A percentile compares a stretch with the other conserved stretches of the same genome.
phyloP scores from a whole-genome alignment of 257 asterid species.

The Ajuga chamaepitys region DNA sequence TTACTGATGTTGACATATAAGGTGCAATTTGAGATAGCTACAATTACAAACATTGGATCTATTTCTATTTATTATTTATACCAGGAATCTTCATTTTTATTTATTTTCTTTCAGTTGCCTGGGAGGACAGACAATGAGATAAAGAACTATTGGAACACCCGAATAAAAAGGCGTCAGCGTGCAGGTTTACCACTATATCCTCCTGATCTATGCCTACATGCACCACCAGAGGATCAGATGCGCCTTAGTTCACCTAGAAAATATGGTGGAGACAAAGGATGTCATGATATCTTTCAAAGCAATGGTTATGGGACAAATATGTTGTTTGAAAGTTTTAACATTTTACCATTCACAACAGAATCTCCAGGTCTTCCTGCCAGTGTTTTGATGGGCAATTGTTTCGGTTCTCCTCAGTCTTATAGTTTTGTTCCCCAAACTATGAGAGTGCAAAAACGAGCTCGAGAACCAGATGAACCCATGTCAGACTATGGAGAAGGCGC shows the following conservation, averaged over 20 bases:
- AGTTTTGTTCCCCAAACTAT: slow-evolving; percentile 31
- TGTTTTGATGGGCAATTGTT: slow-evolving; percentile 25
- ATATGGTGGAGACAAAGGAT: slow-evolving; percentile 32
- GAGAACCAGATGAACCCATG: slow-evolving; percentile 33
- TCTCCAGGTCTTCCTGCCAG: slow-evolving; percentile 26
- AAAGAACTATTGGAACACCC: slow-evolving; percentile 64
- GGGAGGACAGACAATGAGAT: slow-evolving; percentile 71
- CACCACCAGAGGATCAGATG: slow-evolving; percentile 32
- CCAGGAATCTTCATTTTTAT: not conserved
- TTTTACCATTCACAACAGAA: slow-evolving; percentile 25
- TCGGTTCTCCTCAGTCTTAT: slow-evolving; percentile 35
- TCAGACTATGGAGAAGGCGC: slow-evolving; percentile 24
- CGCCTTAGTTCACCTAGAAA: slow-evolving; percentile 27
- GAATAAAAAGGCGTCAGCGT: slow-evolving; percentile 63
- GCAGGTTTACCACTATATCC: slow-evolving; percentile 66
- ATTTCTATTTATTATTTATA: not conserved
- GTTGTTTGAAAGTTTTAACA: slow-evolving; percentile 37
- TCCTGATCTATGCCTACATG: slow-evolving; percentile 33
- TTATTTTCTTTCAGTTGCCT: slow-evolving; percentile 38
- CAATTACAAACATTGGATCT: not conserved
- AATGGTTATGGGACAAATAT: slow-evolving; percentile 30
- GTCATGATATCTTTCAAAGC: slow-evolving; percentile 31
- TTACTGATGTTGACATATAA: slow-evolving; percentile 5
- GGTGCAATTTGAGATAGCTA: slow-evolving; percentile 1
- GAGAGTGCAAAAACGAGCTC: slow-evolving; percentile 26